Evolutionary conservation across 805 yeast species (phyloP).

Genomic region (Osmozyma mogii): DNA sequence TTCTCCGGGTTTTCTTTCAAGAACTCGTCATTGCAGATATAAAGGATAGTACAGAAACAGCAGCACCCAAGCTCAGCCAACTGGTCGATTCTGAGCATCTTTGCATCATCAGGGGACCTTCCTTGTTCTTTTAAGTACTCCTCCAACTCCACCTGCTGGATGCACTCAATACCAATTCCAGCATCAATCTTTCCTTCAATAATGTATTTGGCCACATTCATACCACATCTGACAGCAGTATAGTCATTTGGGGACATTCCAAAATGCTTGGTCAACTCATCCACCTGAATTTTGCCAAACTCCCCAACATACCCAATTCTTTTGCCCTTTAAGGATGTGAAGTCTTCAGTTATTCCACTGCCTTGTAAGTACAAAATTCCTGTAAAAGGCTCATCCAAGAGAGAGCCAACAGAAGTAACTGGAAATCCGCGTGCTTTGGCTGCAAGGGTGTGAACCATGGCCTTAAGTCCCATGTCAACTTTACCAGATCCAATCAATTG

Average conservation of each 20-base stretch:
- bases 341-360: slow-evolving; percentile 44
- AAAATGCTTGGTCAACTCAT: slow-evolving; percentile 46
- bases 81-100: slow-evolving; percentile 49
- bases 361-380: slow-evolving; percentile 46
- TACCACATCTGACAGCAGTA: slow-evolving; percentile 52
- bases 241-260: slow-evolving; percentile 50
- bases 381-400: slow-evolving; percentile 51
- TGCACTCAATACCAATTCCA: slow-evolving; percentile 52
- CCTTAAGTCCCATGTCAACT: slow-evolving; percentile 51
- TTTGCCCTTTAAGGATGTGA: slow-evolving; percentile 45
- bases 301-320: slow-evolving; percentile 52
- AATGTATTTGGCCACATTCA: slow-evolving; percentile 51
- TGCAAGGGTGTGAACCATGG: slow-evolving; percentile 54
- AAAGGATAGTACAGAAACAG: slow-evolving; percentile 49
- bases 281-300: slow-evolving; percentile 51
- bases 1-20: slow-evolving; percentile 39
- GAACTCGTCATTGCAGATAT: slow-evolving; percentile 45
- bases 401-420: slow-evolving; percentile 47
- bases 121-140: slow-evolving; percentile 39
- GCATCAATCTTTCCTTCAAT: slow-evolving; percentile 50
- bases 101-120: slow-evolving; percentile 37
- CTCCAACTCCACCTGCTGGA: slow-evolving; percentile 52
- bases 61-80: slow-evolving; percentile 53
- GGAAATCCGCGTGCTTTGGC: slow-evolving; percentile 54
- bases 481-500: slow-evolving; percentile 51